Evolutionary conservation across 345 rosid genomes (phyloP).

Genomic region (Brassica nigra): DNA sequence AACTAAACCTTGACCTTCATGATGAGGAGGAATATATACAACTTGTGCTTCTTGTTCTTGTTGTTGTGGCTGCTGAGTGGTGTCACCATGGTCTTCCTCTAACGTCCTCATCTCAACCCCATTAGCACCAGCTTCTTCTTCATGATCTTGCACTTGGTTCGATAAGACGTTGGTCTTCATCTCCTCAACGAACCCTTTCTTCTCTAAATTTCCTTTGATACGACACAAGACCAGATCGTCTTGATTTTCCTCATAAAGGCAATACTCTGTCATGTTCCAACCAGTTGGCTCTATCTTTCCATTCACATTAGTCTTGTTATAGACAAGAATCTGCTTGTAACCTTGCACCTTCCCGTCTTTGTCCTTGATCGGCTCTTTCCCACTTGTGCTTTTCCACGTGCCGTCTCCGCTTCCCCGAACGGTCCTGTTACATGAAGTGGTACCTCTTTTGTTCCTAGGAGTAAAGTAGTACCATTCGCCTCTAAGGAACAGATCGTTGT

Average conservation of each 20-base stretch:
- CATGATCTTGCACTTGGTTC: not conserved
- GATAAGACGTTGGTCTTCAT: not conserved
- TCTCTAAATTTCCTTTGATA: not conserved
- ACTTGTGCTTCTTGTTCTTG: too few relatives aligned
- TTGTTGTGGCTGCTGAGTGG: not conserved
- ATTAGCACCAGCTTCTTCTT: not conserved
- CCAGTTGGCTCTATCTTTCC: not conserved
- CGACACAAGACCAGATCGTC: not conserved
- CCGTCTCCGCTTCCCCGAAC: not conserved
- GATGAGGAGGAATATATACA: too few relatives aligned
- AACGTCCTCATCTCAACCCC: not conserved
- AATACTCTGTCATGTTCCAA: not conserved
- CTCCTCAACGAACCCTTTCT: not conserved
- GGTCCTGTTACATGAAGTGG: not conserved
- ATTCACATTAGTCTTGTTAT: not conserved
- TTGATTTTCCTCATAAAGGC: not conserved
- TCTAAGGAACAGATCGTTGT: not conserved
- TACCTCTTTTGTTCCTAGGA: not conserved
- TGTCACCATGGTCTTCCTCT: not conserved
- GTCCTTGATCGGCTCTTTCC: not conserved
- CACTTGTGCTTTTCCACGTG: not conserved
- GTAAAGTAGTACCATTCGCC: slow-evolving; percentile 20
- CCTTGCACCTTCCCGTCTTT: not conserved
- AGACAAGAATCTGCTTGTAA: not conserved
- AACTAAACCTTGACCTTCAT: not conserved